Base-by-base conservation (phyloP, 176 grass and related monocot genomes). In the Oryza officinalis region DNA sequence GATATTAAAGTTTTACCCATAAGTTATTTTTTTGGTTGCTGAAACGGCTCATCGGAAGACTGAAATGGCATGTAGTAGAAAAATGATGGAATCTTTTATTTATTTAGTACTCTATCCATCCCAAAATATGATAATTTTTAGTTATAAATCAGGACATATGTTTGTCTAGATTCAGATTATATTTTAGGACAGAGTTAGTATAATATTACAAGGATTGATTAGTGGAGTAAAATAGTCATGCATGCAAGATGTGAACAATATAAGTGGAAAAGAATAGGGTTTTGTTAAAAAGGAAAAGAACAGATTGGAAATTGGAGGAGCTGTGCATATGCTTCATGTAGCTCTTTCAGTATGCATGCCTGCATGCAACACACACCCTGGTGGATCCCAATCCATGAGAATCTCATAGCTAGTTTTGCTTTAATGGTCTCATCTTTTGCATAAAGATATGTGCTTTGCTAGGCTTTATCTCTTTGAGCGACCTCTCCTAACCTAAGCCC, bases 321-420 rank as follows among this genome's bases (percentile, higher is more conserved):
- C 38, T 63, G 27, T 65, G 40, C 52, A 65, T 69, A 69, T 75
- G 71, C 31, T 65, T 30, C 74, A 40, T 76, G 57, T 77, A 61
- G 43, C 61, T 66, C 41, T 76, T 84, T 84, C 72, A 37, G 61
- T 81, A n/a, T 61, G 27, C 63, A 61, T 71, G 85, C 69, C 63
- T 73, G 37, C 69, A 84, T 63, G 69, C 69, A 83, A 67, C 76
- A 77, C 54, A 59, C 77, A 66, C 41, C 74, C 84, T 83, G 80
- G 80, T 91, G 85, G 85, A 91, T 91, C 80, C 85, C 80, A 80
- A 83, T 80, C 65, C 85, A 80, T 71, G 76, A 67, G 89, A 91
- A 91, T 87, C 89, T 84, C 85, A 35, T 84, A 76, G 76, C 75
- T 84, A 84, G 76, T 91, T 84, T 66, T 80, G 75, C 89, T 91